These are phyloP conservation scores for Malassezia obtusa DNA, from an alignment of 1,284 basidiomycete species.

Conservation along the genomic window DNA sequence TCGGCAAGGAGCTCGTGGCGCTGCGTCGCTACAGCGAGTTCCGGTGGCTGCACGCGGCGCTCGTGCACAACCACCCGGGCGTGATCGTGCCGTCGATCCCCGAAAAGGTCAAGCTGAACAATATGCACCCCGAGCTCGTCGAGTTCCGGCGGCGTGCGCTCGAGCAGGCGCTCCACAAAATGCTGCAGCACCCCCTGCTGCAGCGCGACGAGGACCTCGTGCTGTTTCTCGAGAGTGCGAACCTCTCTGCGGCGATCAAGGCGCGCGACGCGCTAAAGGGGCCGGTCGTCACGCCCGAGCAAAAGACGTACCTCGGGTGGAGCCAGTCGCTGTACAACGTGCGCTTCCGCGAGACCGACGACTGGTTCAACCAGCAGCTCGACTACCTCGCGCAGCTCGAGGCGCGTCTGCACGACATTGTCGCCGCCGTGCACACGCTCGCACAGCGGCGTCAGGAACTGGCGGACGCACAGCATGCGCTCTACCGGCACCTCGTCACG, in stretches of 20 bases:
- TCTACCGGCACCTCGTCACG: conserved; percentile 40
- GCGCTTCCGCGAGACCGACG: conserved; percentile 83
- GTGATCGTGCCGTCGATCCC: conserved; percentile 93
- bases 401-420: conserved; percentile 70
- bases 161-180: conserved; percentile 50
- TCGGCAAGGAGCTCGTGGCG: conserved; percentile 53
- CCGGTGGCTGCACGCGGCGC: conserved; percentile 84
- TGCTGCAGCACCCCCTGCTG: conserved; percentile 49
- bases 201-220: conserved; percentile 50
- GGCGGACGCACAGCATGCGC: conserved; percentile 33
- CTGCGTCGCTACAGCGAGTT: conserved; percentile 93
- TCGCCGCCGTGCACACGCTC: conserved; percentile 72
- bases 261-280: conserved; percentile 54
- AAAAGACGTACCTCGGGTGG: conserved; percentile 40
- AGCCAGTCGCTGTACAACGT: conserved; percentile 53
- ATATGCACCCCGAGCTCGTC: conserved; percentile 50
- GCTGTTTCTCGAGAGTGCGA: conserved; percentile 49
- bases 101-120: conserved; percentile 75
- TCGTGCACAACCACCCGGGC: conserved; percentile 85
- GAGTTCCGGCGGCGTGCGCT: conserved; percentile 49
- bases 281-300: conserved; percentile 41
- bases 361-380: conserved; percentile 90
- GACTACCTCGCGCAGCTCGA: conserved; percentile 80
- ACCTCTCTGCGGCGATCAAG: conserved; percentile 53
- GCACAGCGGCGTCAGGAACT: conserved; percentile 63